A percentile compares a stretch with the other conserved stretches of the same genome.
Evolutionary conservation across 305 asterid genomes (phyloP).

Genomic region (Fraxinus albicans): DNA sequence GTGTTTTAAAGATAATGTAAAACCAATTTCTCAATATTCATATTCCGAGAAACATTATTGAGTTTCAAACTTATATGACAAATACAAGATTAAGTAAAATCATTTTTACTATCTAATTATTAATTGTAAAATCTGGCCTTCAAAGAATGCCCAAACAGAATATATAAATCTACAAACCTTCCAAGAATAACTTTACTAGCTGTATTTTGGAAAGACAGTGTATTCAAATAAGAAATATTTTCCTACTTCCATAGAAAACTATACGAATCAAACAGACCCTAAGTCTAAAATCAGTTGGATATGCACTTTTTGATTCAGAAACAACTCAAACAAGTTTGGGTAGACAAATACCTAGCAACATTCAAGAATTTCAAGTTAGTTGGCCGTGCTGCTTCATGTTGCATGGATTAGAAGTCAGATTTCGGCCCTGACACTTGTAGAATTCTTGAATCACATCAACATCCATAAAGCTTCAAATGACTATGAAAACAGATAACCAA

Average conservation of each 20-base stretch:
- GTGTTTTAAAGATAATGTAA: background rate
- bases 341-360: background rate
- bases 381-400: constrained; percentile 1
- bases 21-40: background rate
- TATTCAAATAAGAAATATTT: background rate
- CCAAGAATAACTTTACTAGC: background rate
- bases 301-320: background rate
- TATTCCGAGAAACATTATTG: background rate
- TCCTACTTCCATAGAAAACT: too few species aligned
- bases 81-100: background rate
- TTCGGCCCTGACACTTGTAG: background rate
- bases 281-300: background rate
- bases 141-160: background rate
- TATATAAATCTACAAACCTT: background rate
- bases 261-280: too few species aligned
- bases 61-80: background rate
- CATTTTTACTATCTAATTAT: background rate
- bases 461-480: background rate
- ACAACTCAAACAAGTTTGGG: background rate
- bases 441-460: background rate
- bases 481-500: background rate
- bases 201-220: background rate
- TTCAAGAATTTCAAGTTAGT: background rate
- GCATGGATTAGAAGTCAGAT: background rate
- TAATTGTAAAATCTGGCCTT: background rate